These are phyloP conservation scores for Gloeopeniophorella convolvens DNA, from an alignment of 768 basidiomycete species.

Conservation along the genomic window DNA sequence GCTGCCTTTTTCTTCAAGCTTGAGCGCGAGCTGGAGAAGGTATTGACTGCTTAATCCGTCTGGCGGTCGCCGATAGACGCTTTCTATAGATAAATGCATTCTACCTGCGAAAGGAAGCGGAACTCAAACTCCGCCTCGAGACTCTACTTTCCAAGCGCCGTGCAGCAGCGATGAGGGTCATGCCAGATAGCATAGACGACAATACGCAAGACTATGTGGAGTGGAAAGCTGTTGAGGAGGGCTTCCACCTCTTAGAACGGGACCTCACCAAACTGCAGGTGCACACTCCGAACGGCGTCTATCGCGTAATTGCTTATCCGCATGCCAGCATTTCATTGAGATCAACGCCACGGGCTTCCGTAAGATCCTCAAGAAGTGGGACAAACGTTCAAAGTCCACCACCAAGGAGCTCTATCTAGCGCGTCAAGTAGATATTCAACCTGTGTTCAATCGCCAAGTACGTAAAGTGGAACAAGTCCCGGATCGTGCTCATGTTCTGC, in stretches of 20 bases:
- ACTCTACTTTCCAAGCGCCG: constrained; percentile 91
- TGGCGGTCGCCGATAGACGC: constrained; percentile 5
- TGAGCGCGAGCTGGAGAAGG: constrained; percentile 96
- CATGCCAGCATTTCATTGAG: constrained; percentile 83
- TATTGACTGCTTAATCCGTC: constrained; percentile 23
- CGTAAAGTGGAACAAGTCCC: constrained; percentile 22
- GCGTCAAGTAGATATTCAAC: constrained; percentile 97
- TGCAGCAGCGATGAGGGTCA: constrained; percentile 65
- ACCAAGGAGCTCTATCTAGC: constrained; percentile 97
- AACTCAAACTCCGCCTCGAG: constrained; percentile 85
- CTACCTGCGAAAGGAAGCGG: constrained; percentile 95
- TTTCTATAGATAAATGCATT: constrained; percentile 84
- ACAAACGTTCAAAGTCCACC: constrained; percentile 89
- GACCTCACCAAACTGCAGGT: constrained; percentile 96
- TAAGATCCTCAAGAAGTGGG: constrained; percentile 98
- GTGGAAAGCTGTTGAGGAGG: constrained; percentile 95
- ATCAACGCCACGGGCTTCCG: constrained; percentile 95
- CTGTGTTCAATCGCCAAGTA: constrained; percentile 93
- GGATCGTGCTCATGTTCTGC: background rate
- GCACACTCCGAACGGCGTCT: constrained; percentile 19
- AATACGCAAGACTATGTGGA: constrained; percentile 65
- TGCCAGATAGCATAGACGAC: constrained; percentile 62
- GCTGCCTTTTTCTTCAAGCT: constrained; percentile 99
- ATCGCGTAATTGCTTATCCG: constrained; percentile 16
- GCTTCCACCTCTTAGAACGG: constrained; percentile 87